A percentile compares a stretch with the other conserved stretches of the same genome.
Evolutionary conservation across 129 eudicot genomes (phyloP).

Genomic region (Lactuca saligna): DNA sequence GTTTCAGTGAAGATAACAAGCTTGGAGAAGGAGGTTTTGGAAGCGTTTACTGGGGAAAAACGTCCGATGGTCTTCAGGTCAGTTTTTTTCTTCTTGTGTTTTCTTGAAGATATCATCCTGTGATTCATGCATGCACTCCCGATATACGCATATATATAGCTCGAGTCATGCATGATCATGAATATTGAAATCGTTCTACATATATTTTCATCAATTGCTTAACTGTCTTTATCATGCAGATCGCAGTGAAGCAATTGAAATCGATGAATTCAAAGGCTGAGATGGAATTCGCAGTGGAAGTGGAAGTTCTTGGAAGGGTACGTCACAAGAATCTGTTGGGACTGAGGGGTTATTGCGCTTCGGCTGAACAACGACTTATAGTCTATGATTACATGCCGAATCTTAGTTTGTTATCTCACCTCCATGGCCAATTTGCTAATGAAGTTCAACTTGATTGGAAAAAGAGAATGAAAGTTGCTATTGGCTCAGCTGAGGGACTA

Average conservation of each 20-base stretch:
- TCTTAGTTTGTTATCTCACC: slow-evolving; percentile 77
- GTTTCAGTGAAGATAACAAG: slow-evolving; percentile 73
- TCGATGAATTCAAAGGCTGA: slow-evolving; percentile 88
- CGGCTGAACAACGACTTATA: slow-evolving; percentile 67
- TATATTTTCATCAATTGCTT: no score
- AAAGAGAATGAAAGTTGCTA: slow-evolving; percentile 62
- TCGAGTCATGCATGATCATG: background rate
- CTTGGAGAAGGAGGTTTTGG: slow-evolving; percentile 95
- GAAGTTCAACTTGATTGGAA: slow-evolving; percentile 76
- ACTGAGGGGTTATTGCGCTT: slow-evolving; percentile 75
- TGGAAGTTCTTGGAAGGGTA: slow-evolving; percentile 83
- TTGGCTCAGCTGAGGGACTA: slow-evolving; percentile 79
- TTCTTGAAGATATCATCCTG: slow-evolving; percentile 1
- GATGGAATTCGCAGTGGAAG: slow-evolving; percentile 92
- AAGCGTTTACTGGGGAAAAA: slow-evolving; percentile 84
- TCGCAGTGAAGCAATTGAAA: slow-evolving; percentile 81
- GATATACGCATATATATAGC: no score
- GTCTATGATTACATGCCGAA: slow-evolving; percentile 94
- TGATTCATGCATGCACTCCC: background rate
- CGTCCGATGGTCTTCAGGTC: slow-evolving; percentile 83
- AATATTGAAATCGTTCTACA: background rate
- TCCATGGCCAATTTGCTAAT: slow-evolving; percentile 68
- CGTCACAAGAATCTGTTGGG: slow-evolving; percentile 79
- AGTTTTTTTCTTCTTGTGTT: slow-evolving; percentile 3
- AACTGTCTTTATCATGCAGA: slow-evolving; percentile 36